Evolutionary conservation across 2,329 filamentous ascomycete genomes (phyloP), one percentile per base, ranked within the genome.

Genomic region (Blumeriella jaapii): DNA sequence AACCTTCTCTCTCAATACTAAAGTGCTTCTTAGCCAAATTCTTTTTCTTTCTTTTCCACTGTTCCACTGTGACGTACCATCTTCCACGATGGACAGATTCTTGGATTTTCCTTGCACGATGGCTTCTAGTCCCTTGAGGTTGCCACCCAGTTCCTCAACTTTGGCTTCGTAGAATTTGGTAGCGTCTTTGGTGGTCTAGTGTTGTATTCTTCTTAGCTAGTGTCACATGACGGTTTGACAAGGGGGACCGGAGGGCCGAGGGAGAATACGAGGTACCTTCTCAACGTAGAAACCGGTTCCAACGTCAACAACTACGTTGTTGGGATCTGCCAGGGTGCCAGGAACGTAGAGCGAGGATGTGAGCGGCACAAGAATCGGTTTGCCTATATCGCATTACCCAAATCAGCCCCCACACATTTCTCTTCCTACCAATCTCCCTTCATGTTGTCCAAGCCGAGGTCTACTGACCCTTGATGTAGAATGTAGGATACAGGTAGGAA

Each of bases 311-410:
- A 96, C 68, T 5, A 94, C 85, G 42, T 76, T 78, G 38, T 83
- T 72, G 2, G 78, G 69, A 58, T 79, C 74, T 29, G 81, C 70
- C 25, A 96, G 67, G 24, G 71, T 78, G 19, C 89, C 93, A 16
- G 82, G 81, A 11, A 98, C 89, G 60, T 98, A 98, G 18, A 98
- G 71, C 1, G 87, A 95, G 51, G 83, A 91, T 9, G 91, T 98
- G 43, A 98, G 63, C 0, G 93, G 91, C n/a, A 98, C 85, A 13
- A 98, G 72, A 30, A 96, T 80, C 6, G 65, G 61, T 51, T 70
- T 72, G 61, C 48, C 55, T 57, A 20, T 29, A 18, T 15, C n/a
- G n/a, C n/a, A 17, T 15, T 14, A 12, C 4, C 3, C 15, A 23
- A 9, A 10, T 16, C 17, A 36, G 48, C 31, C 45, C 40, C 38